These are phyloP conservation scores for Jackrogersella multiformis DNA, from an alignment of 495 filamentous ascomycete genomes.

Conservation along the genomic window DNA sequence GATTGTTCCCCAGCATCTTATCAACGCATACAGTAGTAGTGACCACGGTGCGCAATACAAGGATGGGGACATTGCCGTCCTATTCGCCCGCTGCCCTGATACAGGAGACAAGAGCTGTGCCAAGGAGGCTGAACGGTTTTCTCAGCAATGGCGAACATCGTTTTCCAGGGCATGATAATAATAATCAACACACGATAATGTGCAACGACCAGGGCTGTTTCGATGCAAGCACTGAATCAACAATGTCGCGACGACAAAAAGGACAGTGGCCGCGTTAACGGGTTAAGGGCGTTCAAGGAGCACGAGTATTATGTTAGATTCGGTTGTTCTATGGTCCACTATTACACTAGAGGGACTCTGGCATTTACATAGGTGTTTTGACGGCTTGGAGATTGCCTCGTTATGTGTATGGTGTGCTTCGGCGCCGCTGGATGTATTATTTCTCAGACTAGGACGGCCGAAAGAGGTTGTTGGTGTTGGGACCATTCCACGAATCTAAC, in stretches of 20 bases:
- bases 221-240: conserved; percentile 20
- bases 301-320: conserved; percentile 29
- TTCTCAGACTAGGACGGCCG: conserved; percentile 14
- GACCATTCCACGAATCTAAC: neutral
- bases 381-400: conserved; percentile 33
- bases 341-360: conserved; percentile 34
- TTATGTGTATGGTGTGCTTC: conserved; percentile 12
- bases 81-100: conserved; percentile 75
- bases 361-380: conserved; percentile 50
- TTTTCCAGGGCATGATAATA: conserved; percentile 44
- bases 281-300: conserved; percentile 35
- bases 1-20: conserved; percentile 78
- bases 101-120: conserved; percentile 69
- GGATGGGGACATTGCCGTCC: conserved; percentile 88
- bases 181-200: conserved; percentile 20
- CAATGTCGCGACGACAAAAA: conserved; percentile 23
- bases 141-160: conserved; percentile 57
- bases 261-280: conserved; percentile 16
- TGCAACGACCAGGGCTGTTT: conserved; percentile 25
- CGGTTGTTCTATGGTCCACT: conserved; percentile 34
- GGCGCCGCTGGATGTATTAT: conserved; percentile 35
- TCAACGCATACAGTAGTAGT: conserved; percentile 75
- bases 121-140: conserved; percentile 63
- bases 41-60: conserved; percentile 64
- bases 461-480: conserved; percentile 12